Conservation (phyloP, 768 basidiomycete species). For the Lyophyllum semitale region DNA sequence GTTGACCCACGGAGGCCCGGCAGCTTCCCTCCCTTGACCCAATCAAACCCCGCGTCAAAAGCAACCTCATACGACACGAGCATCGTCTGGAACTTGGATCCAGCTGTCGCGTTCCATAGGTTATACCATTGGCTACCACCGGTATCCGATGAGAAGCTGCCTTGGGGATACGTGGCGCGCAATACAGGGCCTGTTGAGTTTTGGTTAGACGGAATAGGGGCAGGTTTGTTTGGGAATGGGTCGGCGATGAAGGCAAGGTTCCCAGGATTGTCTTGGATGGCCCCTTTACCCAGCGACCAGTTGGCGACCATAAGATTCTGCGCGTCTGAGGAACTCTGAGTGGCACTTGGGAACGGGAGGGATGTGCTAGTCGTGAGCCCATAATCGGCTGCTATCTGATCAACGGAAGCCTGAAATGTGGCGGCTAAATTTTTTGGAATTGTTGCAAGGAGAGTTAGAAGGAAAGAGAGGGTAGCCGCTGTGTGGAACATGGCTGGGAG, state of each 20-base stretch:
- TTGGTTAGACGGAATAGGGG: constrained; percentile 27
- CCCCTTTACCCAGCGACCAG: constrained; percentile 65
- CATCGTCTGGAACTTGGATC: constrained; percentile 64
- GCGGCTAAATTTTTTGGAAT: constrained; percentile 19
- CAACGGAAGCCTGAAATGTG: constrained; percentile 31
- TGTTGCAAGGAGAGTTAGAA: constrained; percentile 13
- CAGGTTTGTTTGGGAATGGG: constrained; percentile 58
- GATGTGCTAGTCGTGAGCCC: constrained; percentile 60
- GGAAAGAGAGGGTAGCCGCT: constrained; percentile 17
- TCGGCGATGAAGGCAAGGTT: constrained; percentile 69
- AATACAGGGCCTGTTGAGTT: constrained; percentile 46
- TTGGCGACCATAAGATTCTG: constrained; percentile 51
- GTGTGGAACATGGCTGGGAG: constrained; percentile 10
- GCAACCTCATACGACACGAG: constrained; percentile 75
- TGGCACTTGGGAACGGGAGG: constrained; percentile 68
- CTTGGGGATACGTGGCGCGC: constrained; percentile 64
- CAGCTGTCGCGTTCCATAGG: constrained; percentile 65
- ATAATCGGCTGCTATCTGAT: constrained; percentile 50
- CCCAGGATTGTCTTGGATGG: constrained; percentile 56
- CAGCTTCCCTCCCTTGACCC: constrained; percentile 76
- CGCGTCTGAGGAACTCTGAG: constrained; percentile 50
- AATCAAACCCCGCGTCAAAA: constrained; percentile 65
- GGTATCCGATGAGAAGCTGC: constrained; percentile 58
- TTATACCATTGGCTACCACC: constrained; percentile 72
- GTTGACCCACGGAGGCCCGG: constrained; percentile 76